A percentile compares a stretch with the other conserved stretches of the same genome.
phyloP scores from a whole-genome alignment of 257 asterid species.

The Nicotiana tabacum region DNA sequence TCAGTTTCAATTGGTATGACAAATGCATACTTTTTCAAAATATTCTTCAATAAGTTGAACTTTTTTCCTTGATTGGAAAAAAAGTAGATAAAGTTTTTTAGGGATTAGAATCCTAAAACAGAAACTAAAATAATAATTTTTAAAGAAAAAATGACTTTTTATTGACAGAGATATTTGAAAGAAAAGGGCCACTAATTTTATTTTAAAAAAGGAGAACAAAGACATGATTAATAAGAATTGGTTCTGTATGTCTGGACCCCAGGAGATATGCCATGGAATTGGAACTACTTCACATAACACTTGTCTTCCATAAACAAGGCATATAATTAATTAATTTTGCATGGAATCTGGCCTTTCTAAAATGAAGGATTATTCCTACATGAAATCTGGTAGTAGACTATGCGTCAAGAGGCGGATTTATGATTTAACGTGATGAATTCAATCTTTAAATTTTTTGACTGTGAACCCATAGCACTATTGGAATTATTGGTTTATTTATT shows the following conservation, averaged over 20 bases:
- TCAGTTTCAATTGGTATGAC: neutral
- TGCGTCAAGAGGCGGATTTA: no score
- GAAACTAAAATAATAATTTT: neutral
- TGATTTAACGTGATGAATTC: no score
- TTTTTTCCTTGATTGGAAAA: neutral
- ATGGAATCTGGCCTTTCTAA: neutral
- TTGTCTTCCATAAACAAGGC: conserved; percentile 20
- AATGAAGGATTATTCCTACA: no score
- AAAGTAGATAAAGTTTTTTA: neutral
- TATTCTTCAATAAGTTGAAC: neutral
- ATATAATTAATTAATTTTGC: neutral
- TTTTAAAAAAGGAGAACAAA: neutral
- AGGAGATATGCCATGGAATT: neutral
- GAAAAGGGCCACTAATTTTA: neutral
- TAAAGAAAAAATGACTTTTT: neutral
- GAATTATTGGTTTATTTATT: no score
- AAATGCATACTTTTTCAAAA: neutral
- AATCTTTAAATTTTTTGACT: no score
- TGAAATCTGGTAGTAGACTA: no score
- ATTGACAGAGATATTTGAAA: neutral
- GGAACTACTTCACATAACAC: conserved; percentile 13
- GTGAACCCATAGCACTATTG: no score
- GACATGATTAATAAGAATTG: neutral
- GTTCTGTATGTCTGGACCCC: neutral
- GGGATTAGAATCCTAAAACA: neutral